Base-by-base conservation (phyloP, 768 basidiomycete species). In the Lactarius psammicola region DNA sequence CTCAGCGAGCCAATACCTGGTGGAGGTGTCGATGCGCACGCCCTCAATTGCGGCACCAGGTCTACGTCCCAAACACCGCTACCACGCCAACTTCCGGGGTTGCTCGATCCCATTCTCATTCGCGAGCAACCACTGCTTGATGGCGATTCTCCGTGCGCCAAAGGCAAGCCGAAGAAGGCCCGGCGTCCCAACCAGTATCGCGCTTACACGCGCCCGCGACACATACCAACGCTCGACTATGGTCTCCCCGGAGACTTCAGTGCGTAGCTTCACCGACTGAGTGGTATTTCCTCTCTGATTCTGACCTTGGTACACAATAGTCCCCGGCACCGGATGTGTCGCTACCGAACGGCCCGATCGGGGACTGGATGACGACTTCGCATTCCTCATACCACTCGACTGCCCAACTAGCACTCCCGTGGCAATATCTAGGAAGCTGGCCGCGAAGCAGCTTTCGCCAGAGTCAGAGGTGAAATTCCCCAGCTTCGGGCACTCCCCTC, bases 211-310 rank as follows among this genome's bases (percentile, higher is more conserved):
- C 60, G 60, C 42, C 60, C 44, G 23, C 31, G 6, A 28, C 23
- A 28, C 28, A 61, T 61, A 17, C 60, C 49, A 26, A 53, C 33
- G 49, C 49, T 61, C 23, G 49, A 61, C 49, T 61, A 53, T 17
- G 49, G 49, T 10, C 36, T 57, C 56, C 36, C 56, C 28, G 9
- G 26, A 8, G 23, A 26, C 36, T 57, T 38, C 17, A 33, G 56
- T 57, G 56, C 30, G 56, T 38, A n/a, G 36, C 30, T 55, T 55
- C 9, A 26, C 23, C 4, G 28, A 20, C 20, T 26, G 26, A 30
- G 5, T 3, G 18, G 0, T 20, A 11, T n/a, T 55, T 18, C 8
- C 18, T 56, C 13, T 30, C 31, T 56, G 7, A 31, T 33, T 55
- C 33, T 56, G 31, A 33, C 33, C 18, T 23, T 15, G 49, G 23